Evolutionary conservation across 306 rosid species (phyloP).

Genomic region (Citrullus mucosospermus): DNA sequence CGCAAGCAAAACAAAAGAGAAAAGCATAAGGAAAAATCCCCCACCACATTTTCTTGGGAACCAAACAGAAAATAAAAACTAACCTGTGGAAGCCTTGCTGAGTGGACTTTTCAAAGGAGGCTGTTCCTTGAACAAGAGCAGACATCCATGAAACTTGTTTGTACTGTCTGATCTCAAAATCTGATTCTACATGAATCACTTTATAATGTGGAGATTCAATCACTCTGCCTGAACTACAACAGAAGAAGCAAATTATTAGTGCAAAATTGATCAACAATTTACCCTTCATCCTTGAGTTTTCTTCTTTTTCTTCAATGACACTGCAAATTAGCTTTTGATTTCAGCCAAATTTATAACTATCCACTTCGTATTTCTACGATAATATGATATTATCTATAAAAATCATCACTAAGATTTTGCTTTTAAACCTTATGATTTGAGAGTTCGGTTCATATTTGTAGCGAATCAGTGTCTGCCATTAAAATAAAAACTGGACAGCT

Average conservation of each 20-base stretch:
- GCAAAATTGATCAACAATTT: background rate
- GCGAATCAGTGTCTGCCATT: background rate
- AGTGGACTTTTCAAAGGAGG: conserved; percentile 50
- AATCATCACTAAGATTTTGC: background rate
- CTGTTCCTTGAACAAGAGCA: conserved; percentile 27
- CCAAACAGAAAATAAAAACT: background rate
- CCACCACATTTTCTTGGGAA: background rate
- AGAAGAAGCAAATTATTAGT: conserved; percentile 12
- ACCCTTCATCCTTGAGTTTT: background rate
- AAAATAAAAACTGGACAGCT: background rate
- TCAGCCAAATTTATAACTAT: background rate
- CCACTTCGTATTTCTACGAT: too few relatives aligned
- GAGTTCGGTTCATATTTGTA: background rate
- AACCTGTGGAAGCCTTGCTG: conserved; percentile 67
- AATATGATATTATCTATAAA: background rate
- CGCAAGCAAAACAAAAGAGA: background rate
- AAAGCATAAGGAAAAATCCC: background rate
- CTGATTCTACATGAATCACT: conserved; percentile 37
- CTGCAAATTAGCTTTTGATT: background rate
- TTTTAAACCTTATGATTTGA: too few relatives aligned
- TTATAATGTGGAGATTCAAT: conserved; percentile 46
- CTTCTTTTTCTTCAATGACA: background rate
- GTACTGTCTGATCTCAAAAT: conserved; percentile 63
- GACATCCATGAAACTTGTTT: conserved; percentile 55
- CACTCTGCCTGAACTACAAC: conserved; percentile 11